Conservation (phyloP, 208 protist species). For the Acanthamoeba royreba region DNA sequence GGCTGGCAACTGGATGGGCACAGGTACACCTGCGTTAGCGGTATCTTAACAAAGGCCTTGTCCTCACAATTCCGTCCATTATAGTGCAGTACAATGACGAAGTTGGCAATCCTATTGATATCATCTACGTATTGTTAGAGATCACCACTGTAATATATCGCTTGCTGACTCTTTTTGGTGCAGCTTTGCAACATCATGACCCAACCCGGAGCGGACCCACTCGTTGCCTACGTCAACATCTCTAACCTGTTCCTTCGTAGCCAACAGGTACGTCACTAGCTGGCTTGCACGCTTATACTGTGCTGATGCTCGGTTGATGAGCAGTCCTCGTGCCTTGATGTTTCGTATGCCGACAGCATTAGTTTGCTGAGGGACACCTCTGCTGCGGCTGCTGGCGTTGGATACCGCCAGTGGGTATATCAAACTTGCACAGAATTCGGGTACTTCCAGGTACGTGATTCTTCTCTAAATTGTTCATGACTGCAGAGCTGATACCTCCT, state of each 20-base stretch:
- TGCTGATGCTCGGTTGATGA: neutral
- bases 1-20: conserved; percentile 28
- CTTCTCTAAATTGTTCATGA: neutral
- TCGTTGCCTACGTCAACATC: conserved; percentile 28
- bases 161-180: neutral
- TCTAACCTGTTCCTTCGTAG: neutral
- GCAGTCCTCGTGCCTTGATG: conserved; percentile 10
- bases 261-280: neutral
- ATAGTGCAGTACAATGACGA: conserved; percentile 43
- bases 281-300: neutral
- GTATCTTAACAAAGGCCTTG: no score
- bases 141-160: neutral
- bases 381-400: neutral
- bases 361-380: neutral
- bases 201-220: neutral
- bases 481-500: neutral
- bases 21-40: neutral
- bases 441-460: conserved; percentile 45
- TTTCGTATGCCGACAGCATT: neutral
- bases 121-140: neutral
- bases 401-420: neutral
- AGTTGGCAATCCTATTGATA: conserved; percentile 34
- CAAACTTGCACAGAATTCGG: conserved; percentile 50
- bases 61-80: neutral
- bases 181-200: conserved; percentile 16